These are phyloP conservation scores for Dicorynia guianensis DNA, from an alignment of 306 rosid genomes.

Conservation along the genomic window DNA sequence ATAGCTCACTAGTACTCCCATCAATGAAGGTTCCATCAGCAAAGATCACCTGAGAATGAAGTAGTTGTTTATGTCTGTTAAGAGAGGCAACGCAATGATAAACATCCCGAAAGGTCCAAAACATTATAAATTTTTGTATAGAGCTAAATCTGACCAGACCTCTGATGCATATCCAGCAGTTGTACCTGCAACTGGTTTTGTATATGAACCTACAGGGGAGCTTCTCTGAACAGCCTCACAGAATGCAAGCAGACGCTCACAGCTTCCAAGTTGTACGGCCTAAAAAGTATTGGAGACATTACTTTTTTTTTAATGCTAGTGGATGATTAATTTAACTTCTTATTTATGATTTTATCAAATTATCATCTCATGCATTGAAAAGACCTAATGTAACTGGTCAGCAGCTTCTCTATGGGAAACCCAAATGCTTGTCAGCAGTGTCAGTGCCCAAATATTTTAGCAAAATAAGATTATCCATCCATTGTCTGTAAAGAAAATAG, in stretches of 20 bases:
- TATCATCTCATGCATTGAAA: constrained; percentile 12
- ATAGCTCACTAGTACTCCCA: constrained; percentile 98
- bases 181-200: constrained; percentile 83
- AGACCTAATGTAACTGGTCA: constrained; percentile 21
- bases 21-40: constrained; percentile 97
- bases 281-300: constrained; percentile 33
- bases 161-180: constrained; percentile 98
- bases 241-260: constrained; percentile 82
- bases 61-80: neutral
- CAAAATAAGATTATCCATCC: neutral
- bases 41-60: constrained; percentile 75
- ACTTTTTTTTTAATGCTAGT: neutral
- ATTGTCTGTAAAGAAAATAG: neutral
- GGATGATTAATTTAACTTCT: constrained; percentile 10
- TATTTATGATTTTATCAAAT: neutral
- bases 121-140: constrained; percentile 19
- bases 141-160: constrained; percentile 52
- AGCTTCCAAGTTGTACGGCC: constrained; percentile 86
- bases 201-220: constrained; percentile 87
- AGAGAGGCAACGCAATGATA: constrained; percentile 12
- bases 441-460: too few species aligned
- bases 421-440: neutral
- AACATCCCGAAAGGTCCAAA: constrained; percentile 15
- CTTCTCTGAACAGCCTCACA: constrained; percentile 95
- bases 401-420: constrained; percentile 25